Conservation (phyloP, 2,329 filamentous ascomycete genomes). For the Dendrostoma leiphaemia region DNA sequence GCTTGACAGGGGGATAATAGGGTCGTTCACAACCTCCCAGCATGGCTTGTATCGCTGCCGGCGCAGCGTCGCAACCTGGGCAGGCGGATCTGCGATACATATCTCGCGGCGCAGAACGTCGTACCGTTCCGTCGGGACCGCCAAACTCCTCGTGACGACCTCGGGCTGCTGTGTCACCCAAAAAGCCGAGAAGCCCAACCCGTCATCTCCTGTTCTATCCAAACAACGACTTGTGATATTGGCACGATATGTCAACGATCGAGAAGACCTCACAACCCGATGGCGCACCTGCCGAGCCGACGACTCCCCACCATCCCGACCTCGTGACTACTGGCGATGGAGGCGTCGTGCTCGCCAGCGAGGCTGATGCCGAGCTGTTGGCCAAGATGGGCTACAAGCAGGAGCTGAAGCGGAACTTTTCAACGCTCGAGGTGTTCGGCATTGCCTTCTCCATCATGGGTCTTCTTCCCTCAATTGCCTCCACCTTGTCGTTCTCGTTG, state of each 20-base stretch:
- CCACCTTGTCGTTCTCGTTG: slow-evolving; percentile 56
- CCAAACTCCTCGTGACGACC: neutral
- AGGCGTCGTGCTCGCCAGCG: slow-evolving; percentile 24
- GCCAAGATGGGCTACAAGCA: slow-evolving; percentile 41
- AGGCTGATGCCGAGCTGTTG: slow-evolving; percentile 18
- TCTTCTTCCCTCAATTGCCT: slow-evolving; percentile 58
- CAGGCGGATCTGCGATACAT: neutral
- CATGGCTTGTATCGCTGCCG: too few relatives aligned
- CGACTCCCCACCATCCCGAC: slow-evolving; percentile 14
- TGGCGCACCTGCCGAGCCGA: slow-evolving; percentile 18
- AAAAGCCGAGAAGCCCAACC: too few relatives aligned
- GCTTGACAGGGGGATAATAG: neutral
- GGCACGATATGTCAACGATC: slow-evolving; percentile 8
- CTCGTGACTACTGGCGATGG: slow-evolving; percentile 17
- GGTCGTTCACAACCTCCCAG: too few relatives aligned
- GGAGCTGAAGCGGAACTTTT: slow-evolving; percentile 60
- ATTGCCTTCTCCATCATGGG: slow-evolving; percentile 62
- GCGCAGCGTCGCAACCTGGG: neutral
- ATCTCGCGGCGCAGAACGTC: neutral
- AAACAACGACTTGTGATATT: neutral
- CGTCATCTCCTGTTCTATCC: neutral
- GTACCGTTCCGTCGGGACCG: neutral
- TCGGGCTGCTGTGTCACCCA: neutral
- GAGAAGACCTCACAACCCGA: slow-evolving; percentile 10
- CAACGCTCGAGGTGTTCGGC: slow-evolving; percentile 61